Conservation (phyloP, 2,329 filamentous ascomycete genomes). For the Epichloe hybrida region DNA sequence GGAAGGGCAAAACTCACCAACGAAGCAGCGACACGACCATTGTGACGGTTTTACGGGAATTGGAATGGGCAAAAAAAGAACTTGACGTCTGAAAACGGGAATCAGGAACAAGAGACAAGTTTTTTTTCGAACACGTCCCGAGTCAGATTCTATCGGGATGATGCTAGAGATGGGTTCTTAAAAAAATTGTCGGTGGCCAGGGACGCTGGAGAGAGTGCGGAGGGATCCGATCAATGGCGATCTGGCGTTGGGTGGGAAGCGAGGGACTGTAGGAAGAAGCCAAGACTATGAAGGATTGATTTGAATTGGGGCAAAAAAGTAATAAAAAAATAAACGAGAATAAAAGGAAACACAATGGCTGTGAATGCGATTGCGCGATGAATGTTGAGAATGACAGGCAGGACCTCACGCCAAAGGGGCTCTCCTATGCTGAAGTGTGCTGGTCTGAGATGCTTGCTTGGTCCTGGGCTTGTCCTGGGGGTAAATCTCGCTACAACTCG, state of each 20-base stretch:
- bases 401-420: background rate
- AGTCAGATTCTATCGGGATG: background rate
- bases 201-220: background rate
- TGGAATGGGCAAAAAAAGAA: background rate
- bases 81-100: background rate
- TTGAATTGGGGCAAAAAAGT: background rate
- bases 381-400: background rate
- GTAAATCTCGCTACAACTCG: constrained; percentile 11
- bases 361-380: too few species aligned
- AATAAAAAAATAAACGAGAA: background rate
- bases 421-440: too few species aligned
- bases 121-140: background rate
- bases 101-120: background rate
- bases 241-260: background rate
- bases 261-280: background rate
- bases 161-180: background rate
- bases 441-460: background rate
- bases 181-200: background rate
- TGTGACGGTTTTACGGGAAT: background rate
- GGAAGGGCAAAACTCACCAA: constrained; percentile 12
- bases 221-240: background rate
- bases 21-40: constrained; percentile 16
- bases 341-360: too few species aligned
- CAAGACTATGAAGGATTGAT: too few species aligned
- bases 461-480: background rate